A percentile compares a stretch with the other conserved stretches of the same genome.
These are phyloP conservation scores for Carallia pectinifolia DNA, from an alignment of 345 rosid species.

Conservation along the genomic window DNA sequence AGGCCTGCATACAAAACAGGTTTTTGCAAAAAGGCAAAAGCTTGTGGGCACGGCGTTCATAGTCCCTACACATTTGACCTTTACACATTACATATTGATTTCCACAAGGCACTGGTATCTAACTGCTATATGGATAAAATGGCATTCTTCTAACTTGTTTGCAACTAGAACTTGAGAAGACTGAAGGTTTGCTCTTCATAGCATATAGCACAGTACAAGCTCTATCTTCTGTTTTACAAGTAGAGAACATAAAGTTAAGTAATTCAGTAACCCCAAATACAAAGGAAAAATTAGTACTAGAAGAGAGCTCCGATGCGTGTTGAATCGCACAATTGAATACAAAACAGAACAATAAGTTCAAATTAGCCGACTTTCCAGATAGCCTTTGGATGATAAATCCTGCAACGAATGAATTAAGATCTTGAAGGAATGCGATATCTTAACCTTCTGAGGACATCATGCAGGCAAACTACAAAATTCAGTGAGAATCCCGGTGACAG, in stretches of 20 bases:
- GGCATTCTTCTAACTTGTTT: background rate
- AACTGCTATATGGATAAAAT: background rate
- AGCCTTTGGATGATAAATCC: background rate
- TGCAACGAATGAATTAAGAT: background rate
- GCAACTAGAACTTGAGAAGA: background rate
- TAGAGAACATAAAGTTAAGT: background rate
- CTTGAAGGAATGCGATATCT: background rate
- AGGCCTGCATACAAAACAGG: background rate
- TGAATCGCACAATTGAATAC: background rate
- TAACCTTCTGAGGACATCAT: background rate
- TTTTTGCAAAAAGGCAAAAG: background rate
- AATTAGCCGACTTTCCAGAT: background rate
- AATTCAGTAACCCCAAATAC: background rate
- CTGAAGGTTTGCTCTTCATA: background rate
- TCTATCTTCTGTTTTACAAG: background rate
- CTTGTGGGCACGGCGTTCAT: background rate
- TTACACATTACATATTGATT: background rate
- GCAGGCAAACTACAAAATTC: constrained; percentile 2
- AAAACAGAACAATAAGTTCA: no score
- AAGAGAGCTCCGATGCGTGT: background rate
- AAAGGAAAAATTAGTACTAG: background rate
- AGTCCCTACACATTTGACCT: background rate
- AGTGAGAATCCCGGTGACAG: constrained; percentile 27
- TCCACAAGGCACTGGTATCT: background rate
- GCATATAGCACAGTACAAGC: background rate